Evolutionary conservation across 257 asterid species (phyloP).

Genomic region (Jasminum sambac): DNA sequence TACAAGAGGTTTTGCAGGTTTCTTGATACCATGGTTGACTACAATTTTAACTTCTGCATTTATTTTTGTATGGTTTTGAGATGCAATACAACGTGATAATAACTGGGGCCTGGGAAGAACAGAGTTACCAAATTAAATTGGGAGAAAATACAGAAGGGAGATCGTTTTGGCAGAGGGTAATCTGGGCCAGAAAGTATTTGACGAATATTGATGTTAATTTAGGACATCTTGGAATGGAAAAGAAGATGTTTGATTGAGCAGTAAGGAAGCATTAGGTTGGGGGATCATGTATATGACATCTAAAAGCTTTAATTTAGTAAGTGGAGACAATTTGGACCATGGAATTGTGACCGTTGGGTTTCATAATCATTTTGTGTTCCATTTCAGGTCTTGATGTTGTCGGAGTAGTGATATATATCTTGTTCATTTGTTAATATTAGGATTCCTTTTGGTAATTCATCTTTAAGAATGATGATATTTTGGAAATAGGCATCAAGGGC

Average conservation of each 20-base stretch:
- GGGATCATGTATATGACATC: background rate
- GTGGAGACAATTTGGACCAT: background rate
- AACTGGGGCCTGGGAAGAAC: background rate
- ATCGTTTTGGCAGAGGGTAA: background rate
- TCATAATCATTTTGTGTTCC: background rate
- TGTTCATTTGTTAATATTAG: background rate
- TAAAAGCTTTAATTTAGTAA: background rate
- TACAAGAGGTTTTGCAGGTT: background rate
- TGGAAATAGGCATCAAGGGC: constrained; percentile 84
- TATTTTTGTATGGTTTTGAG: background rate
- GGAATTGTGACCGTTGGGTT: background rate
- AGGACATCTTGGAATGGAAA: background rate
- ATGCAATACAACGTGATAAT: background rate
- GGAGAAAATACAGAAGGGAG: background rate
- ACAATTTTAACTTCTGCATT: background rate
- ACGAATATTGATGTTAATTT: background rate
- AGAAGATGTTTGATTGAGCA: background rate
- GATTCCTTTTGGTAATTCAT: background rate
- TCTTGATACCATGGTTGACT: background rate
- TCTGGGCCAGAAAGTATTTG: background rate
- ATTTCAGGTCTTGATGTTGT: background rate
- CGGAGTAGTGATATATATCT: background rate
- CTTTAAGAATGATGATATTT: constrained; percentile 6
- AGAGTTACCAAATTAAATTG: background rate
- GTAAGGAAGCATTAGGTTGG: background rate